phyloP scores from a whole-genome alignment of 2,329 filamentous ascomycete genomes.

The Fusarium foetens region DNA sequence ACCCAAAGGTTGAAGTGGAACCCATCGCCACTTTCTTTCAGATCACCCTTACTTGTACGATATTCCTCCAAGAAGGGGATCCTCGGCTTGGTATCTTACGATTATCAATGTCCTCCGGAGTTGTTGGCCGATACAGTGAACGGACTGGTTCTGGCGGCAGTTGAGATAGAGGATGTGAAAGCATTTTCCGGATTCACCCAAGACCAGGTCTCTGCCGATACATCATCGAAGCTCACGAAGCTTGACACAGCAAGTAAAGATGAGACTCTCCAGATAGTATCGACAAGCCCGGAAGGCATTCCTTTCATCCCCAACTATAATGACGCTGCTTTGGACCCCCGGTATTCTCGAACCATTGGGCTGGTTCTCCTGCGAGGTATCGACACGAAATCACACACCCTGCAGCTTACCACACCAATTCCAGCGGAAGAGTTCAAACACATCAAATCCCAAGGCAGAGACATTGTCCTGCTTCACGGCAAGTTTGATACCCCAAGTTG shows the following conservation, averaged over 20 bases:
- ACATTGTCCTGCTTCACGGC: constrained; percentile 73
- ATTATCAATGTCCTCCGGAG: constrained; percentile 68
- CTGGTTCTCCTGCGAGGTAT: constrained; percentile 77
- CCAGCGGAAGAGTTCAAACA: constrained; percentile 52
- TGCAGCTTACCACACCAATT: constrained; percentile 75
- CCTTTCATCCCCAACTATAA: constrained; percentile 69
- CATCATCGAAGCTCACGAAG: constrained; percentile 31
- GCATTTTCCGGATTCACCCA: constrained; percentile 56
- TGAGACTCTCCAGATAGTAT: constrained; percentile 4
- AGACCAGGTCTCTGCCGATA: neutral
- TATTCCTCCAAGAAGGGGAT: constrained; percentile 67
- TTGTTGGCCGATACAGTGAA: constrained; percentile 74
- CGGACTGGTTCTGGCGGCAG: constrained; percentile 74
- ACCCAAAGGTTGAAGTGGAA: constrained; percentile 57
- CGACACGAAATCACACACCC: constrained; percentile 60
- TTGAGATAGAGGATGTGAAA: constrained; percentile 65
- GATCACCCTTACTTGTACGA: constrained; percentile 69
- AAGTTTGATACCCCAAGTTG: constrained; percentile 75
- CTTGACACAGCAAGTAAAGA: neutral
- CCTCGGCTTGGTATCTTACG: constrained; percentile 74
- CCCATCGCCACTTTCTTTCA: constrained; percentile 63
- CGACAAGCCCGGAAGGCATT: constrained; percentile 59
- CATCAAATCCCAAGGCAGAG: constrained; percentile 54
- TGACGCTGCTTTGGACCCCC: constrained; percentile 68
- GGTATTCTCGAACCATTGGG: constrained; percentile 67